Conservation (phyloP, 2,329 filamentous ascomycete genomes). For the Dactylella cylindrospora region DNA sequence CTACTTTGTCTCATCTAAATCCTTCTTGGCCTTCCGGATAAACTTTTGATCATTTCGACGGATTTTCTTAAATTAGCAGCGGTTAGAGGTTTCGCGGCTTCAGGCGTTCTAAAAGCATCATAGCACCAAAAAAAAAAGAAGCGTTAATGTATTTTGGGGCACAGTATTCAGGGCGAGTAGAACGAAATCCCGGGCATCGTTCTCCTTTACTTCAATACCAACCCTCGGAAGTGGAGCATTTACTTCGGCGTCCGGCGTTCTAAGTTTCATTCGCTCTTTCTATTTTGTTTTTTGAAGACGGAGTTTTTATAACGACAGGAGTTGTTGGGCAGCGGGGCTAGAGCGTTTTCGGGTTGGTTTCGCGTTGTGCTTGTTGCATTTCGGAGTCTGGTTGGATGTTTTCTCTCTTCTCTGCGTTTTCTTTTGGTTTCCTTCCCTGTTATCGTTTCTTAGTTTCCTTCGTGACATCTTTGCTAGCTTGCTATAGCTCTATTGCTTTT, state of each 20-base stretch:
- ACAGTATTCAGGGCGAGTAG: constrained; percentile 2
- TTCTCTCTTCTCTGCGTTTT: too few relatives aligned
- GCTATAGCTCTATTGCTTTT: constrained; percentile 17
- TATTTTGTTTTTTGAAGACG: background rate
- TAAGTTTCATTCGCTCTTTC: background rate
- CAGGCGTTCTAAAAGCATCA: background rate
- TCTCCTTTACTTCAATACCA: constrained; percentile 9
- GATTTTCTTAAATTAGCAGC: too few relatives aligned
- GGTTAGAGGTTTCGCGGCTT: constrained; percentile 1
- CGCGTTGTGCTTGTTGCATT: background rate
- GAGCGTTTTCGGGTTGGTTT: too few relatives aligned
- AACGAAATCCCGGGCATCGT: background rate
- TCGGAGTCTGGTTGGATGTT: background rate
- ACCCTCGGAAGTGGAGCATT: background rate
- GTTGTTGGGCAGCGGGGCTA: background rate
- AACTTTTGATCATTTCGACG: too few relatives aligned
- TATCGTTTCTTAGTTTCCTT: background rate
- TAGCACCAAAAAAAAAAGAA: constrained; percentile 9
- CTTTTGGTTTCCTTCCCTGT: background rate
- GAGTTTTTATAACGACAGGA: background rate
- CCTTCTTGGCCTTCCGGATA: background rate
- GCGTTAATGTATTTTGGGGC: background rate
- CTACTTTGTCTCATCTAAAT: background rate
- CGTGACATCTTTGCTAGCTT: background rate
- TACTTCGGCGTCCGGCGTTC: constrained; percentile 22